Evolutionary conservation across 306 rosid species (phyloP).

Genomic region (Hippophae gyantsensis): DNA sequence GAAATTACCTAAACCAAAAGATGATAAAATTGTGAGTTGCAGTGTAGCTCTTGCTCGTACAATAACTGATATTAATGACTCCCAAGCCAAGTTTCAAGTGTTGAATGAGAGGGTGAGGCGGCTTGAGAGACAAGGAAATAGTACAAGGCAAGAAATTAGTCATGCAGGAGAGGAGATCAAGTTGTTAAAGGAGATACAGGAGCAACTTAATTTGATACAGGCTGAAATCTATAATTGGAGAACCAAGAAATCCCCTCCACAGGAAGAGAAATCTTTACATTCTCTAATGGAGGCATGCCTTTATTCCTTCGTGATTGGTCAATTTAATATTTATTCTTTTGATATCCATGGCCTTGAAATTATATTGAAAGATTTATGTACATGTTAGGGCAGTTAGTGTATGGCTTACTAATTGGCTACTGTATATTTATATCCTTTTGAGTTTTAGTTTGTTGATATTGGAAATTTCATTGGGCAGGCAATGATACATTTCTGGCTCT

Average conservation of each 20-base stretch:
- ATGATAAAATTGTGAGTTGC: slow-evolving; percentile 13
- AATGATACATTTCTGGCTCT: slow-evolving; percentile 83
- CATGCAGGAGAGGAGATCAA: slow-evolving; percentile 46
- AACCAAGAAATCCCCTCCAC: slow-evolving; percentile 27
- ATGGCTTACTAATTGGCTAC: not conserved
- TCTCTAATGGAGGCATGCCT: slow-evolving; percentile 53
- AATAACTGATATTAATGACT: slow-evolving; percentile 17
- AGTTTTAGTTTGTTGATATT: not conserved
- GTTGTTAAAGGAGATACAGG: slow-evolving; percentile 64
- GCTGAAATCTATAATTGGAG: slow-evolving; percentile 42
- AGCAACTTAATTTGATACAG: slow-evolving; percentile 41
- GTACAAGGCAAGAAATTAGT: slow-evolving; percentile 42
- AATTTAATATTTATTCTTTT: not conserved
- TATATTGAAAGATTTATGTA: not conserved
- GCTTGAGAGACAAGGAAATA: slow-evolving; percentile 48
- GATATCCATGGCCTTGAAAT: not conserved
- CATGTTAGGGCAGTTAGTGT: not conserved
- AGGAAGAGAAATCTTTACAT: slow-evolving; percentile 27
- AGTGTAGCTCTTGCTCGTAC: slow-evolving; percentile 15
- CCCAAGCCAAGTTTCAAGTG: slow-evolving; percentile 46
- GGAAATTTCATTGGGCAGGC: slow-evolving; percentile 57
- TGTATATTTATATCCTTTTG: not conserved
- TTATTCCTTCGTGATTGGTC: not conserved
- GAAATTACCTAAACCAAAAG: slow-evolving; percentile 17
- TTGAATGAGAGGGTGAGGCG: slow-evolving; percentile 44